phyloP scores from a whole-genome alignment of 73 alveolate genomes.

The Paramecium sexaurelia region DNA sequence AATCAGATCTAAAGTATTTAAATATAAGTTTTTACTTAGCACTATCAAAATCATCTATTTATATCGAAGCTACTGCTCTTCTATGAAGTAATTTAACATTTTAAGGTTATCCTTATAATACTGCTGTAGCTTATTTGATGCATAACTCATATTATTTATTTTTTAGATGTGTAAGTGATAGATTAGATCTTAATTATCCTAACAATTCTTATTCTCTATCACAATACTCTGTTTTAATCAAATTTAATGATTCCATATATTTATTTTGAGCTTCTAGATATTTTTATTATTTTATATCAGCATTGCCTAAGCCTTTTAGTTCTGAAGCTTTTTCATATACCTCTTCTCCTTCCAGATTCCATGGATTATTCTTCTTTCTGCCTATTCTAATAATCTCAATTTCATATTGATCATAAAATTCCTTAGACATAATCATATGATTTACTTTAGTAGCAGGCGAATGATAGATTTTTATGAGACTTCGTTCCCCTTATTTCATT shows the following conservation, averaged over 20 bases:
- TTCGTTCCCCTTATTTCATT: slow-evolving; percentile 44
- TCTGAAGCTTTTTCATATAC: slow-evolving; percentile 4
- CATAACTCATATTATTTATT: slow-evolving; percentile 26
- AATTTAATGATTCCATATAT: slow-evolving; percentile 9
- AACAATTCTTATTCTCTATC: slow-evolving; percentile 11
- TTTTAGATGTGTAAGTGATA: slow-evolving; percentile 1
- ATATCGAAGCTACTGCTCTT: slow-evolving; percentile 45
- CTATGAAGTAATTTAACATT: slow-evolving; percentile 43
- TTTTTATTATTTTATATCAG: not conserved
- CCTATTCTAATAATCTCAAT: slow-evolving; percentile 39
- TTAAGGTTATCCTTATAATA: not conserved
- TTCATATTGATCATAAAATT: slow-evolving; percentile 29
- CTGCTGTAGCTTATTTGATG: not conserved
- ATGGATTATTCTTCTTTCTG: not conserved
- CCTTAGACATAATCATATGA: not conserved
- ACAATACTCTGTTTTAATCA: not conserved
- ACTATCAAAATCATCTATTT: slow-evolving; percentile 1
- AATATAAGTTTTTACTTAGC: not conserved
- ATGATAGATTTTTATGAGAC: not conserved
- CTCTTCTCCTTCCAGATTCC: slow-evolving; percentile 45
- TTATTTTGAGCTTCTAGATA: slow-evolving; percentile 12
- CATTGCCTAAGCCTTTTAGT: not conserved
- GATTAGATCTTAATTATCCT: slow-evolving; percentile 29
- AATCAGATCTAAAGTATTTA: not conserved
- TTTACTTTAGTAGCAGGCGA: not conserved